Conservation (phyloP, 768 basidiomycete species). For the Lactifluus subvellereus region DNA sequence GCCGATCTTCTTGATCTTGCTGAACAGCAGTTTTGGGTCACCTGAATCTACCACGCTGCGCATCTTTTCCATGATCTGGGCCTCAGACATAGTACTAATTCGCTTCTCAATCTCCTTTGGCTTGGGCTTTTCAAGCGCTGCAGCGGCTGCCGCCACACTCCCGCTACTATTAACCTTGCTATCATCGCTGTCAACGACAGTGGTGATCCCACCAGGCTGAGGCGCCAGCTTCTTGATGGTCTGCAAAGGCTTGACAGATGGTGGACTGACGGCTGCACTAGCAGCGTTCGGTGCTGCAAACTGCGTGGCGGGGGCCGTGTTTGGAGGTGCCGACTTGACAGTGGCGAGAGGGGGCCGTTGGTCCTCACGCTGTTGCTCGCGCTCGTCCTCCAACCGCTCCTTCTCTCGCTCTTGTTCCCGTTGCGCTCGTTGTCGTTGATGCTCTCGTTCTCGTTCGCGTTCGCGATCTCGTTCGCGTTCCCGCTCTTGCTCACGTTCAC, state of each 20-base stretch:
- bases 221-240: constrained; percentile 48
- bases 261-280: constrained; percentile 48
- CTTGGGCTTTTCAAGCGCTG: constrained; percentile 53
- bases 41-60: constrained; percentile 79
- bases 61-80: constrained; percentile 97
- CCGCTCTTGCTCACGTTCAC: constrained; percentile 25
- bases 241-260: constrained; percentile 70
- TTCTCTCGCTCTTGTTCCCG: constrained; percentile 29
- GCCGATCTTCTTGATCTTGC: constrained; percentile 98
- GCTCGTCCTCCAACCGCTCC: not conserved
- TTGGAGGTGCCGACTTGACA: constrained; percentile 41
- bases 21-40: constrained; percentile 86
- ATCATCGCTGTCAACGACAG: constrained; percentile 42
- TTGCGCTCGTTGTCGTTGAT: constrained; percentile 29
- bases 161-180: constrained; percentile 31
- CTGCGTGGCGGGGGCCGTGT: constrained; percentile 38
- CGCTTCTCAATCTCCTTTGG: constrained; percentile 73
- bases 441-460: constrained; percentile 28
- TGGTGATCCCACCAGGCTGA: constrained; percentile 49
- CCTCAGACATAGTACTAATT: constrained; percentile 94
- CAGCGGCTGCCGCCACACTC: constrained; percentile 63
- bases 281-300: constrained; percentile 41
- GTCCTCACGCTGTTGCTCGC: constrained; percentile 12
- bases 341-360: constrained; percentile 35
- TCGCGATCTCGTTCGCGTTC: constrained; percentile 23